Evolutionary conservation across 1,284 basidiomycete species (phyloP).

Genomic region (Stygiomarasmius scandens): DNA sequence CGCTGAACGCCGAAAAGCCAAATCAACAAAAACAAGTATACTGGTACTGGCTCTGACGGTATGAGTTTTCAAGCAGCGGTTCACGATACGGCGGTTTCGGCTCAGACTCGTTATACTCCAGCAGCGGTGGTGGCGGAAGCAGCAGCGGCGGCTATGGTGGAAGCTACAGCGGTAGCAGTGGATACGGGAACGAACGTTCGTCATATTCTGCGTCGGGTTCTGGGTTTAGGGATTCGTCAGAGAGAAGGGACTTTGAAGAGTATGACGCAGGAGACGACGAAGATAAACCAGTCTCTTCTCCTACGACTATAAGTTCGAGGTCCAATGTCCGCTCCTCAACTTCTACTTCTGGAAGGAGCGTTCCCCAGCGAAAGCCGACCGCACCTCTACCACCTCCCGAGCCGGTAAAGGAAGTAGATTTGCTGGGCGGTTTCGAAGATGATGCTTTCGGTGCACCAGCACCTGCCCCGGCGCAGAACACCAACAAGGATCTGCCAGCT

Average conservation of each 20-base stretch:
- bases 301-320: slow-evolving; percentile 18
- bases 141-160: no score
- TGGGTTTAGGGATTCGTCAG: slow-evolving; percentile 61
- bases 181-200: neutral
- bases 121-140: slow-evolving; percentile 49
- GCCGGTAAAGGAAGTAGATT: slow-evolving; percentile 61
- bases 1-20: slow-evolving; percentile 89
- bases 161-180: slow-evolving; percentile 35
- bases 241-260: slow-evolving; percentile 55
- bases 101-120: slow-evolving; percentile 56
- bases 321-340: neutral
- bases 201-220: slow-evolving; percentile 21
- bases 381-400: slow-evolving; percentile 47
- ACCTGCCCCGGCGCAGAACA: slow-evolving; percentile 25
- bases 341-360: neutral
- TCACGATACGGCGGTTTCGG: slow-evolving; percentile 85
- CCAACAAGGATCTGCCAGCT: slow-evolving; percentile 64
- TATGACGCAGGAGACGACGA: slow-evolving; percentile 98
- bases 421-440: slow-evolving; percentile 82
- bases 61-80: slow-evolving; percentile 51
- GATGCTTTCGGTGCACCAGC: slow-evolving; percentile 42
- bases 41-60: slow-evolving; percentile 83
- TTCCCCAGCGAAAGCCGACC: slow-evolving; percentile 26
- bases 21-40: slow-evolving; percentile 93
- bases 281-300: slow-evolving; percentile 39